These are phyloP conservation scores for Zangia roseola DNA, from an alignment of 768 basidiomycete genomes.

Conservation along the genomic window DNA sequence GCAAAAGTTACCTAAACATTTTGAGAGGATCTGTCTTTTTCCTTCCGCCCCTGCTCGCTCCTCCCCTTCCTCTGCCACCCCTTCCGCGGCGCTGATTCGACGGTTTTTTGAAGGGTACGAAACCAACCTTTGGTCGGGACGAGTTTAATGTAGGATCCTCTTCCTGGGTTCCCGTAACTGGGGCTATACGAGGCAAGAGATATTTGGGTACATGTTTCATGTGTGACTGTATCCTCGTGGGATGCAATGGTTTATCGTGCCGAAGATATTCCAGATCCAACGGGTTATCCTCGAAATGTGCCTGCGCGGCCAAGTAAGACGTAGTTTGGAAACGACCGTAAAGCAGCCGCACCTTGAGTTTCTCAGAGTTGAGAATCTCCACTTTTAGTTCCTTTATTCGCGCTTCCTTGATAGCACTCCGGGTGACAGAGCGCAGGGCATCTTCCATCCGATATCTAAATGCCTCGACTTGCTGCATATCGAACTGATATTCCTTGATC, in stretches of 20 bases:
- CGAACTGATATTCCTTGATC: slow-evolving; percentile 88
- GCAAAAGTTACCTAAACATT: slow-evolving; percentile 51
- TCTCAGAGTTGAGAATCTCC: slow-evolving; percentile 94
- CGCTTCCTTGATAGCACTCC: slow-evolving; percentile 84
- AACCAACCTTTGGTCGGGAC: slow-evolving; percentile 40
- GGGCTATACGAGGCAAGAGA: slow-evolving; percentile 72
- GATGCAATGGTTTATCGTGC: slow-evolving; percentile 93
- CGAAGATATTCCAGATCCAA: slow-evolving; percentile 87
- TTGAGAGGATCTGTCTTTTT: slow-evolving; percentile 83
- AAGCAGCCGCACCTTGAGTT: slow-evolving; percentile 70
- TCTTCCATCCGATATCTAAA: slow-evolving; percentile 99
- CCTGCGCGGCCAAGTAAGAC: slow-evolving; percentile 48
- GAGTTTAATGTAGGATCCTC: slow-evolving; percentile 20
- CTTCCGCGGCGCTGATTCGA: slow-evolving; percentile 49
- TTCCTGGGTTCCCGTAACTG: slow-evolving; percentile 41
- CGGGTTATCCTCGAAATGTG: slow-evolving; percentile 97
- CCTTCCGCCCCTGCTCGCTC: slow-evolving; percentile 40
- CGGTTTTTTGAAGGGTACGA: slow-evolving; percentile 73
- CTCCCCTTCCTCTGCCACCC: slow-evolving; percentile 45
- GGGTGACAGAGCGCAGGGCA: slow-evolving; percentile 84
- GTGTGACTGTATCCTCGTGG: slow-evolving; percentile 85
- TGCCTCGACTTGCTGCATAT: slow-evolving; percentile 94
- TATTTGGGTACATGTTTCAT: slow-evolving; percentile 97
- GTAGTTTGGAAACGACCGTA: not conserved
- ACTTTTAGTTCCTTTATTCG: slow-evolving; percentile 89